These are phyloP conservation scores for Eucalyptus cloeziana DNA, from an alignment of 345 rosid genomes.

Conservation along the genomic window DNA sequence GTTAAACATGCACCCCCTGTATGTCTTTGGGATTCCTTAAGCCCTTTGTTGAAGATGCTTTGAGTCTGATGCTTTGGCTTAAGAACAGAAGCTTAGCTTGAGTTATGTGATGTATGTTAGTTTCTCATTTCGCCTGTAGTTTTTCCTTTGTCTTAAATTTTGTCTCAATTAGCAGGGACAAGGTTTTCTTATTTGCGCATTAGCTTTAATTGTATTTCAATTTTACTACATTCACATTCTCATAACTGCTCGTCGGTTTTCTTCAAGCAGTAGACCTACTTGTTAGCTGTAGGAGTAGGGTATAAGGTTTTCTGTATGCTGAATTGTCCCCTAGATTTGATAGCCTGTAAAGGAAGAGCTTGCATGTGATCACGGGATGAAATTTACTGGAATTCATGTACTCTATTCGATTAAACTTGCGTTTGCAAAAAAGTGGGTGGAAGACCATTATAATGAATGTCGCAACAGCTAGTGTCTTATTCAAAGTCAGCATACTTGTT, in stretches of 20 bases:
- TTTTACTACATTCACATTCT: not conserved
- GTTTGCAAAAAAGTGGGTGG: not conserved
- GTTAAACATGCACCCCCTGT: not conserved
- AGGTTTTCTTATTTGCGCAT: not conserved
- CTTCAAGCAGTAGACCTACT: not conserved
- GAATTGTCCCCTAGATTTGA: not conserved
- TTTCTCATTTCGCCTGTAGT: not conserved
- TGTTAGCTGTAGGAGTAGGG: not conserved
- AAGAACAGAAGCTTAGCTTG: not conserved
- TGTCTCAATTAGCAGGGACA: not conserved
- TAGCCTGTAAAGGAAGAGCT: not conserved
- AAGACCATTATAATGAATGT: not conserved
- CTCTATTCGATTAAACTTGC: not conserved
- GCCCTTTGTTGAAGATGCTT: not conserved
- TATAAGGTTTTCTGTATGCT: not conserved
- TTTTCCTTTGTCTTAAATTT: not conserved
- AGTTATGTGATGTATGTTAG: not conserved
- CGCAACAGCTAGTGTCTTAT: not conserved
- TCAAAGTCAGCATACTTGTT: not conserved
- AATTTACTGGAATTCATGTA: not conserved
- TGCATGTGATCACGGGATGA: not conserved
- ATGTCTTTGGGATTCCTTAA: not conserved
- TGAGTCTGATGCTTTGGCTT: not conserved
- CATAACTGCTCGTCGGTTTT: not conserved
- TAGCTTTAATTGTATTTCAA: not conserved